Base-by-base conservation (phyloP, 352 stramenopile genomes). In the Phytophthora melonis region DNA sequence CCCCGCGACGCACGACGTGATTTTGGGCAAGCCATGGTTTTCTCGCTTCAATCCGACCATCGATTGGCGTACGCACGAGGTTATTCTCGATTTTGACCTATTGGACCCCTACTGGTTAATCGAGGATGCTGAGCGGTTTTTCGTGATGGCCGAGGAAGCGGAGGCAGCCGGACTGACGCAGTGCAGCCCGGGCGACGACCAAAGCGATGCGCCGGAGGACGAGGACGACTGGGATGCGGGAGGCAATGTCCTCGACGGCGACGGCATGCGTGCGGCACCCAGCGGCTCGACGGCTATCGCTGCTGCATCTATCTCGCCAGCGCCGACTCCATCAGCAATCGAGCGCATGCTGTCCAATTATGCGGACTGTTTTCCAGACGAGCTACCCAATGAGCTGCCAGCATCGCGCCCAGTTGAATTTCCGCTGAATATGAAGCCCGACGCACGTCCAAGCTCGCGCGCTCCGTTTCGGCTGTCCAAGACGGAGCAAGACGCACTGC, bases 21-120 rank as follows among this genome's bases (percentile, higher is more conserved):
- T 65, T 56, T 65, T 71, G 3, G 63, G 63, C 14, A 70, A 71
- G 53, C 68, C 68, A 3, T 75, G 54, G 27, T 63, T 75, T 75
- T 60, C 32, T 1, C 1, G 50, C 2, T 68, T 60, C 14, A 63
- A 76, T 5, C 69, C 58, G 0, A 8, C 2, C 23, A 64, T 76
- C 16, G 11, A 72, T 57, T 64, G 56, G 57, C 56, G 63, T 5
- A 64, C 69, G 13, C 63, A 76, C 52, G 69, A 63, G 5, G 36
- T 72, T 3, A 39, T 21, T 3, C 45, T 70, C 0, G 57, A 66
- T 50, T 58, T 23, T 14, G 50, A n/a, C 30, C 11, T 68, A 55
- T 27, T 55, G 4, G n/a, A 41, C 11, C 50, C 60, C 0, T 43
- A 21, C 1, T 66, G 49, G 32, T 19, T 58, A 2, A 54, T 66